phyloP scores from a whole-genome alignment of 345 rosid genomes.

The Draba incana region DNA sequence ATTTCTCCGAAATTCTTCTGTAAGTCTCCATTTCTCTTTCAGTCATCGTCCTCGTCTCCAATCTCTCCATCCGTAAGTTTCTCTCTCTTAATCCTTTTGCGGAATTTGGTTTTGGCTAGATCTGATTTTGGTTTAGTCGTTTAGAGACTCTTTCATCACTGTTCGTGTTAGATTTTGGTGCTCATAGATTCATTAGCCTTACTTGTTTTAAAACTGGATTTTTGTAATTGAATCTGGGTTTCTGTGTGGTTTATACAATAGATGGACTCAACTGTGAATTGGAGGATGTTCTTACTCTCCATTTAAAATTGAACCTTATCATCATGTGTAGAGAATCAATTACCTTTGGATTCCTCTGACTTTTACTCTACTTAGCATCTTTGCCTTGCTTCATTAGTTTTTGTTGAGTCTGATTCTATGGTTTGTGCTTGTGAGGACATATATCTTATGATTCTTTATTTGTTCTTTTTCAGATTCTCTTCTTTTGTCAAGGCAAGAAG shows the following conservation, averaged over 20 bases:
- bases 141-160: slow-evolving; percentile 10
- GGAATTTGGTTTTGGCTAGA: slow-evolving; percentile 16
- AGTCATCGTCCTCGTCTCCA: slow-evolving; percentile 19
- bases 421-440: not conserved
- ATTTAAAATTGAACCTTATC: not conserved
- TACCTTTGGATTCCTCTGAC: not conserved
- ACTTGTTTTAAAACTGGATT: not conserved
- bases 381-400: slow-evolving; percentile 18
- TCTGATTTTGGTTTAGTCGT: slow-evolving; percentile 25
- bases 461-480: slow-evolving; percentile 30
- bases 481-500: slow-evolving; percentile 21
- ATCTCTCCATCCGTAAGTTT: slow-evolving; percentile 31
- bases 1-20: no score
- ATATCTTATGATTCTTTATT: slow-evolving; percentile 23
- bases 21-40: not conserved
- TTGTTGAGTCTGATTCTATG: slow-evolving; percentile 4
- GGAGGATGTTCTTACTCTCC: no score
- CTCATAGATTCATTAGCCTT: slow-evolving; percentile 17
- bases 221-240: not conserved
- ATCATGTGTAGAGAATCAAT: not conserved
- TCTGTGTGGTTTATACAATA: slow-evolving; percentile 5
- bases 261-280: no score
- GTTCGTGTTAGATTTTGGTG: not conserved
- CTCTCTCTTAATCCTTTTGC: not conserved
- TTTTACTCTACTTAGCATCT: no score